Conservation (phyloP, 306 rosid genomes). For the Phaseolus lunatus region DNA sequence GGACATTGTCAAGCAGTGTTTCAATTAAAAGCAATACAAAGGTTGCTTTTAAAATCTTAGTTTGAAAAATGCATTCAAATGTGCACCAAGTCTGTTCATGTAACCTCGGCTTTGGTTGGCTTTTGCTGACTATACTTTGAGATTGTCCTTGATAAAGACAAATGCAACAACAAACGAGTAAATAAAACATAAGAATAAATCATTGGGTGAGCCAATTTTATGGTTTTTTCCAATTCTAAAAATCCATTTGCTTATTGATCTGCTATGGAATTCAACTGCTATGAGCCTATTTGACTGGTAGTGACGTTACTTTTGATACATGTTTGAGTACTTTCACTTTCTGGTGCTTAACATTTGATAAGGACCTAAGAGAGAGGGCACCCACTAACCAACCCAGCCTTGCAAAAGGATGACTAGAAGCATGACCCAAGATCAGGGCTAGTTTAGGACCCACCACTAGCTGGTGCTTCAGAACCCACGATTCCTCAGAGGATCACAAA, state of each 20-base stretch:
- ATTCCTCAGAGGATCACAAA: too few relatives aligned
- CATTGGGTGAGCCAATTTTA: not conserved
- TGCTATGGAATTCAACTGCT: constrained; percentile 7
- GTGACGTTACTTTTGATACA: constrained; percentile 12
- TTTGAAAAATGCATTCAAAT: not conserved
- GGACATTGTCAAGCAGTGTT: not conserved
- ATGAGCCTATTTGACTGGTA: constrained; percentile 11
- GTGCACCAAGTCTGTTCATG: not conserved
- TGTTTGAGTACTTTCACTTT: constrained; percentile 15
- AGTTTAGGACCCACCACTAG: too few relatives aligned
- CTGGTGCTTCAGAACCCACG: too few relatives aligned
- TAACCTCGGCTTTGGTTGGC: constrained; percentile 24
- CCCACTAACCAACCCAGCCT: too few relatives aligned
- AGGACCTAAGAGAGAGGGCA: too few relatives aligned
- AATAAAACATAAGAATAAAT: constrained; percentile 11
- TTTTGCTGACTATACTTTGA: constrained; percentile 5
- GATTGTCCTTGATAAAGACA: constrained; percentile 2
- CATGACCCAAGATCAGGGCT: too few relatives aligned
- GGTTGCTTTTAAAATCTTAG: not conserved
- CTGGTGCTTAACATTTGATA: not conserved
- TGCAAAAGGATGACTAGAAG: too few relatives aligned
- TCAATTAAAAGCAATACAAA: not conserved
- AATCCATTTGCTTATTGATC: not conserved
- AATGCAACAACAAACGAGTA: not conserved
- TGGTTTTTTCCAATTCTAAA: not conserved